Evolutionary conservation across 441 rosid genomes (phyloP), one percentile per base, ranked within the genome.

Genomic region (Melastoma candidum): DNA sequence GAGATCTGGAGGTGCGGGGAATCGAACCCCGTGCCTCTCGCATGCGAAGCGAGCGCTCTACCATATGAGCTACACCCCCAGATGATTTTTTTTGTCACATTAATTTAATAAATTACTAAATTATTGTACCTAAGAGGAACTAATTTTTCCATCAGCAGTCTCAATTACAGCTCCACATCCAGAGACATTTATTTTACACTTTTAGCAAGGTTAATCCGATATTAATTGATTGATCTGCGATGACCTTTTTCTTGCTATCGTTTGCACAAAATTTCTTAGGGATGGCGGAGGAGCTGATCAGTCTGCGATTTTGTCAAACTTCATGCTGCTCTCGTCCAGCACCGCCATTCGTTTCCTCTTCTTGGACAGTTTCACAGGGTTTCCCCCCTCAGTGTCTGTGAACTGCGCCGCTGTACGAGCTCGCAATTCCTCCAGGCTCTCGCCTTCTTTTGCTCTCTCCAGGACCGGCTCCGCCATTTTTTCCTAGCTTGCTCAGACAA

Each of bases 11-110:
- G 83, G 76, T 68, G 75, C 81, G 73, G 79, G 86, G 92, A 79
- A 83, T 90, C 96, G 95, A 84, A 87, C 89, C 84, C 85, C 76
- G 84, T 76, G 77, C 95, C 90, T 79, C 86, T 85, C 85, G 88
- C 90, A 85, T 79, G 90, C 90, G 79, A 79, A 83, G 87, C 87
- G 78, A 83, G 79, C 85, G 83, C 88, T 83, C 86, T 81, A 76
- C 93, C 94, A 82, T 74, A 68, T 84, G 93, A 89, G 95, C 90
- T 84, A 86, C 94, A 82, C 73, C 84, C 83, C 88, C 83, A 0
- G 0, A 0, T 1, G 2, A 17, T n/a, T 17, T 17, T 17, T 17
- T 17, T 17, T 17, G 22, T 17, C 22, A 17, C 22, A 17, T 17
- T 17, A 17, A 17, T 17, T 17, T 17, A 17, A 1, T 17, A 17